A percentile compares a stretch with the other conserved stretches of the same genome.
These are phyloP conservation scores for Xanthoconium separans DNA, from an alignment of 1,284 basidiomycete genomes.

Conservation along the genomic window DNA sequence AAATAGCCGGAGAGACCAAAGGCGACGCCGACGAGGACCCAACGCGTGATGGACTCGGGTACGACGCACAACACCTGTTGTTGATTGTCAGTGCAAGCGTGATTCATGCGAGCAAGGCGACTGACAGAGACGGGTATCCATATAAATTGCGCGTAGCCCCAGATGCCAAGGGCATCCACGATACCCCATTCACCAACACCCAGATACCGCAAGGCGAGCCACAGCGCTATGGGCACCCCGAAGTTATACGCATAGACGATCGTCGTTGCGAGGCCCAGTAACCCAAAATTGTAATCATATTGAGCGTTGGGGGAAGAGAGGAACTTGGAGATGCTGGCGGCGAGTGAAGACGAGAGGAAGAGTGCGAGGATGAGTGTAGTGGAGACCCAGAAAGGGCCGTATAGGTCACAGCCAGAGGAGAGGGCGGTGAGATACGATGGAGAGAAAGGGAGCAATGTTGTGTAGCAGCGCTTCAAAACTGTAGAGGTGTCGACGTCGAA, in stretches of 20 bases:
- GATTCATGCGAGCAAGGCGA: constrained; percentile 7
- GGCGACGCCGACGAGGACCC: constrained; percentile 72
- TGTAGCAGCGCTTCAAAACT: constrained; percentile 69
- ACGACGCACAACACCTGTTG: constrained; percentile 77
- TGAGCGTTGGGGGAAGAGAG: constrained; percentile 57
- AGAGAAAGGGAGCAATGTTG: constrained; percentile 65
- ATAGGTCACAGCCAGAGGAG: constrained; percentile 68
- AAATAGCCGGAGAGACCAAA: constrained; percentile 82
- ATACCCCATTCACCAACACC: constrained; percentile 86
- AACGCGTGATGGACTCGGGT: constrained; percentile 75
- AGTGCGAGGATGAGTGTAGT: constrained; percentile 90
- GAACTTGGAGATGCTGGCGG: constrained; percentile 79
- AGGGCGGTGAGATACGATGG: constrained; percentile 60
- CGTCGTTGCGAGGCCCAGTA: constrained; percentile 79
- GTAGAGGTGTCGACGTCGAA: constrained; percentile 81
- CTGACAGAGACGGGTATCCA: constrained; percentile 79
- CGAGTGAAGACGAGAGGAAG: constrained; percentile 89
- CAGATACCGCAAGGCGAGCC: constrained; percentile 78
- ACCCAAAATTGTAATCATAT: constrained; percentile 81
- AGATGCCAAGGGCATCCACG: constrained; percentile 73
- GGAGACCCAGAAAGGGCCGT: constrained; percentile 94
- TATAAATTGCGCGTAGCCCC: constrained; percentile 74
- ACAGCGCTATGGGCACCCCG: constrained; percentile 74
- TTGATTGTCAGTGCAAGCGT: constrained; percentile 1
- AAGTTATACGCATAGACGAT: constrained; percentile 87